Percentiles rank a stretch among this genome's conserved stretches.
Conservation (phyloP, 768 basidiomycete genomes). For the Phanerodontia chrysosporium region DNA sequence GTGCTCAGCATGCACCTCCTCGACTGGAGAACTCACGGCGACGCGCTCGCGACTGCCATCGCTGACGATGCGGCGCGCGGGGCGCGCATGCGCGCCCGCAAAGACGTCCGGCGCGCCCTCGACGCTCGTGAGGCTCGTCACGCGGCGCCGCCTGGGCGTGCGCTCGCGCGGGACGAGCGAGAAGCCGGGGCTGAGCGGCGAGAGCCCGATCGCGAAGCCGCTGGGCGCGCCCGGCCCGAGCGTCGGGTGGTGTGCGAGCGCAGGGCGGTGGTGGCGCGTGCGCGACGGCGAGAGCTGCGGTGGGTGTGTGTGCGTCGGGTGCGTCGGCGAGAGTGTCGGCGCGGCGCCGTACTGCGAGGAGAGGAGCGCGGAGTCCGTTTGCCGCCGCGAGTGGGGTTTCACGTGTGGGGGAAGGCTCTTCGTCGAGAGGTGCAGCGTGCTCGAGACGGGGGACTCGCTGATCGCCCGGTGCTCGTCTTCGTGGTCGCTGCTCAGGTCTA, state of each 20-base stretch:
- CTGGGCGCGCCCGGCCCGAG: constrained; percentile 17
- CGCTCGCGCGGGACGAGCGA: constrained; percentile 55
- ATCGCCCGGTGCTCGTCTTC: not conserved
- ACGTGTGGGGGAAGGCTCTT: not conserved
- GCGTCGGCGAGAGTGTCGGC: not conserved
- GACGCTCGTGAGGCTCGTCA: constrained; percentile 9
- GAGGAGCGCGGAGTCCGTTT: constrained; percentile 19
- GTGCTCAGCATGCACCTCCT: not conserved
- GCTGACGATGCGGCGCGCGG: constrained; percentile 4
- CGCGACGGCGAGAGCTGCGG: constrained; percentile 13
- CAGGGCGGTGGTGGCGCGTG: constrained; percentile 9
- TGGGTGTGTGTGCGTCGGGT: constrained; percentile 9
- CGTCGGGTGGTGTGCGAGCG: constrained; percentile 6
- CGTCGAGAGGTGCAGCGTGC: not conserved
- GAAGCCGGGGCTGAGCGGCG: constrained; percentile 76
- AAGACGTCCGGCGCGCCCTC: not conserved
- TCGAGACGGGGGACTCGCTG: not conserved
- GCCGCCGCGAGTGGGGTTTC: constrained; percentile 9
- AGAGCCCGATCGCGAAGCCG: constrained; percentile 74
- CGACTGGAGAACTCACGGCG: not conserved
- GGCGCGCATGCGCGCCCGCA: not conserved
- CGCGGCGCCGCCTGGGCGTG: constrained; percentile 35
- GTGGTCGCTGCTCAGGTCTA: not conserved
- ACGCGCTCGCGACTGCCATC: not conserved
- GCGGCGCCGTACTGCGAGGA: constrained; percentile 10